Evolutionary conservation across 352 stramenopile species (phyloP), one percentile per base, ranked within the genome.

Genomic region (Phytopythium vexans): DNA sequence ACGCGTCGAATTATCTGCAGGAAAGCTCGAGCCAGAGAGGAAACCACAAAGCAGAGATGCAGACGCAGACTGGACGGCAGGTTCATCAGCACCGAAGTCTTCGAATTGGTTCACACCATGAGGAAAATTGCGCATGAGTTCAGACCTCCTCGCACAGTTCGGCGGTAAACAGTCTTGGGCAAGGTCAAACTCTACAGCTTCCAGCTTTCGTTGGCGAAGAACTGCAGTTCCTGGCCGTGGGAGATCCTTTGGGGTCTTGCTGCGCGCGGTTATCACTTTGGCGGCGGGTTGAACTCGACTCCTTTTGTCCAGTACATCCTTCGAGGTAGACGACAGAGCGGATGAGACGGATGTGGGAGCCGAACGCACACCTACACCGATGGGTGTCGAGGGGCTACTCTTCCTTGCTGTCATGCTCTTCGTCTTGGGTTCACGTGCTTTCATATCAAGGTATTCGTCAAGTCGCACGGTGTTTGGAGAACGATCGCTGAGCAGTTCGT

Each of bases 1-100:
- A 31, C 68, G 62, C 3, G 64, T 70, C 31, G 64, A 62, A 0
- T 48, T 21, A 15, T 76, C 65, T 38, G 75, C 67, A 3, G 44
- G 38, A n/a, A 82, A 62, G 4, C 71, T 50, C 0, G 16, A 46
- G 1, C 68, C 74, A 64, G 85, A 77, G 7, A 80, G 55, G 33
- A 52, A 39, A 12, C 52, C 12, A 4, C 5, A 31, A 4, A 8
- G 21, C 21, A 27, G 21, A 27, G 21, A 27, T 27, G 21, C 21
- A 27, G 21, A 27, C 21, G 21, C 21, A 27, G 21, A 27, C 21
- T 27, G 21, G 21, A 2, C 21, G 21, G 21, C 21, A 27, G 21
- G 21, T 27, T 27, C 21, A 27, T 27, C 21, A 2, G 21, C 21
- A 2, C 21, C 21, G 21, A 27, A 27, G 21, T 27, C 21, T 27